Base-by-base conservation (phyloP, 768 basidiomycete species). In the Lentinula sp. region DNA sequence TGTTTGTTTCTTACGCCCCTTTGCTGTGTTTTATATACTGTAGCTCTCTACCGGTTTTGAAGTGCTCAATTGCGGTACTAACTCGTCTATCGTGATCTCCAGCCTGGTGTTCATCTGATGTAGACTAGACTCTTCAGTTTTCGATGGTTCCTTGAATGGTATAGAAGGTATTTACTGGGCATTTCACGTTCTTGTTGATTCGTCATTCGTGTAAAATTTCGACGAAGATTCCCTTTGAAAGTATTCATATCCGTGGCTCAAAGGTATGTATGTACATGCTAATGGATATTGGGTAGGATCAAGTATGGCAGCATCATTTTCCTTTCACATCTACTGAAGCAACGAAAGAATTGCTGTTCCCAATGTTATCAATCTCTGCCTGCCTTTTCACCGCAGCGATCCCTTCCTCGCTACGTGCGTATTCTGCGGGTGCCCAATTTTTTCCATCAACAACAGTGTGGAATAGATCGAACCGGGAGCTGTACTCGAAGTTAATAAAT, bases 21-120 rank as follows among this genome's bases (percentile, higher is more conserved):
- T 32, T 64, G 13, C 39, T 45, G 20, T 39, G 42, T 28, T 61
- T 39, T 60, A 53, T 64, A 59, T 61, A 64, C 63, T 56, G 55
- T 66, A 65, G 55, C 52, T 46, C 60, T 60, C 65, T 66, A 66
- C 65, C 69, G 72, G 73, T 68, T 74, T 74, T 73, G 75, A 79
- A 81, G 79, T 76, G 78, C 77, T 80, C 76, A 67, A 69, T 72
- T 73, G 70, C 62, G 69, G 66, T 71, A 67, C 64, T 61, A 65
- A 64, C 59, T 59, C 57, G 33, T 58, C 58, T 49, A 35, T 59
- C 48, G 42, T 51, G 58, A n/a, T 10, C 53, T 20, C 12, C 37
- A 41, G 33, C 37, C 53, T 37, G 53, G 53, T 37, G 53, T n/a
- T 54, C 53, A 39, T 18, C n/a, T 41, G 36, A 39, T 54, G 53